Evolutionary conservation across 192 early-diverging fungal genomes (phyloP), one percentile per base, ranked within the genome.

Genomic region (Coemansia guatemalensis): DNA sequence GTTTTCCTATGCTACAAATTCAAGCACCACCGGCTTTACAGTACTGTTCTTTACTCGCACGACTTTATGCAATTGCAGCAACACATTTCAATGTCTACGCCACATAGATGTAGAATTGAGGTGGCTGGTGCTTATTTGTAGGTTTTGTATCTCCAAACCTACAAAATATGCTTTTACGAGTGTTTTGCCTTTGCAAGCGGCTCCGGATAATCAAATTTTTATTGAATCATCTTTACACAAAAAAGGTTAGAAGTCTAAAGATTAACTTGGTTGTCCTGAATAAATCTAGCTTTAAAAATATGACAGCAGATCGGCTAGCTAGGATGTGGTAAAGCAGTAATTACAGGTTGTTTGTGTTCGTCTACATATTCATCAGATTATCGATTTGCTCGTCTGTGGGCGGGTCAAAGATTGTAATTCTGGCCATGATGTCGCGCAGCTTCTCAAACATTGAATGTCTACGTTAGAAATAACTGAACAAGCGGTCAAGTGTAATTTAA

Each of bases 301-400:
- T 44, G 39, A 17, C 1, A 17, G 39, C 9, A 44, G 39, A 44
- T 44, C 50, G 27, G 29, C 27, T 48, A 52, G 22, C 39, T 21
- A 9, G 22, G 1, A 62, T 8, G 49, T 24, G 1, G 32, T 11
- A 21, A 21, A 18, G 57, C 27, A n/a, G 23, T 59, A 29, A 33
- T 30, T 17, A n/a, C 27, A 25, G 14, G 57, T 3, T 47, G 0
- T 21, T 11, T 35, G 18, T 0, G 25, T 26, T 18, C 4, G 52
- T 53, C 25, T 63, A 73, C 27, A 73, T 59, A 8, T 58, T 53
- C 21, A 73, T 33, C 60, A 73, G 22, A 26, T 67, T 56, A 8
- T 73, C 53, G 27, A 73, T 58, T 55, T 73, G 71, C 33, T 73
- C 65, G 0, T 30, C 22, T 39, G 60, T 67, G 12, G 71, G 71